Evolutionary conservation across 2,329 filamentous ascomycete species (phyloP).

Genomic region (Didymella arachidicola): DNA sequence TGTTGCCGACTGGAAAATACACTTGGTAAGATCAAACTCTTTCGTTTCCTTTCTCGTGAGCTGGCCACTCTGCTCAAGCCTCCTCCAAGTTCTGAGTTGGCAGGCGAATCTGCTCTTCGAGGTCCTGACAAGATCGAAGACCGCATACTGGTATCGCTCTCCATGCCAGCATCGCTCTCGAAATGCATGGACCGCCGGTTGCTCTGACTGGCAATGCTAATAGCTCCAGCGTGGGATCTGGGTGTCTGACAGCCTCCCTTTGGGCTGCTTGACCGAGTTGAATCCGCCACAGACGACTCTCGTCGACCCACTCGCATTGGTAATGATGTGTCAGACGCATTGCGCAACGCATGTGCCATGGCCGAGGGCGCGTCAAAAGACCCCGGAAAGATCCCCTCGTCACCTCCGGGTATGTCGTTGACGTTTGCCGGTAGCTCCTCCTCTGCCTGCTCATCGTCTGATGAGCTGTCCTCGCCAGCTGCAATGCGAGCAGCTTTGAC

Average conservation of each 20-base stretch:
- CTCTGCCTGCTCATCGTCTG: constrained; percentile 57
- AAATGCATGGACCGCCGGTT: constrained; percentile 80
- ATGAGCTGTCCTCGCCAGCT: constrained; percentile 83
- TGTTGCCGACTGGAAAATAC: constrained; percentile 83
- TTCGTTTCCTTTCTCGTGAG: constrained; percentile 82
- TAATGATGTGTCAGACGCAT: constrained; percentile 60
- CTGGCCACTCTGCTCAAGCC: constrained; percentile 77
- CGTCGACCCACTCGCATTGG: constrained; percentile 57
- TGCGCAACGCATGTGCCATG: constrained; percentile 64
- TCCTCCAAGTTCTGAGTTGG: constrained; percentile 69
- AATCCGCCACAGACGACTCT: constrained; percentile 71
- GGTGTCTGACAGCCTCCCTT: constrained; percentile 85
- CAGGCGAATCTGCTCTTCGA: constrained; percentile 82
- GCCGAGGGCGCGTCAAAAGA: constrained; percentile 66
- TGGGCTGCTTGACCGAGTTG: constrained; percentile 87
- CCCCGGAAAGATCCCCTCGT: constrained; percentile 66
- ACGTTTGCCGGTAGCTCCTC: constrained; percentile 56
- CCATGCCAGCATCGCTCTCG: constrained; percentile 82
- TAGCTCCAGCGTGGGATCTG: constrained; percentile 74
- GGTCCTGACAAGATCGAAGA: constrained; percentile 79
- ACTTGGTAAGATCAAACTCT: constrained; percentile 83
- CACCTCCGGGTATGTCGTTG: constrained; percentile 52
- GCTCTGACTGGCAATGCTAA: constrained; percentile 66
- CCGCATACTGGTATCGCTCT: constrained; percentile 86
- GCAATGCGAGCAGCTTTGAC: constrained; percentile 88